Conservation (phyloP, 2,329 filamentous ascomycete genomes). For the Diatrype stigma region DNA sequence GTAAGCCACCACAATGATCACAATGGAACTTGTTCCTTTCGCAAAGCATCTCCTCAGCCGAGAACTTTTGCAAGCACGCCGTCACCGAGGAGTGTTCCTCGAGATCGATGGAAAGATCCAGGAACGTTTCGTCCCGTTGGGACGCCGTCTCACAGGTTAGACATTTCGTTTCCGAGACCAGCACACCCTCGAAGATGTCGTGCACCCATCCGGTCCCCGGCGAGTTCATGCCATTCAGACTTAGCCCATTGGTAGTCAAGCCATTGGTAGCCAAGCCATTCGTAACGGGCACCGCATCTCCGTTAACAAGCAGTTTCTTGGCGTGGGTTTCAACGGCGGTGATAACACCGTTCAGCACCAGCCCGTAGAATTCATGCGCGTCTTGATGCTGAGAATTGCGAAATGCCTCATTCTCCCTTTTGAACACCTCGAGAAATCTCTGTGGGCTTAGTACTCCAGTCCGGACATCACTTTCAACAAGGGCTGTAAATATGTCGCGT, state of each 20-base stretch:
- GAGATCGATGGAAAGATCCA: constrained; percentile 93
- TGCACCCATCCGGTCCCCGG: constrained; percentile 85
- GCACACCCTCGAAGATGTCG: constrained; percentile 89
- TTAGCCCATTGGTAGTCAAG: constrained; percentile 33
- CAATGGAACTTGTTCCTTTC: constrained; percentile 99
- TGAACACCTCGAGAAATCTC: constrained; percentile 89
- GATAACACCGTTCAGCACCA: constrained; percentile 94
- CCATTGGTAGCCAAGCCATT: constrained; percentile 49
- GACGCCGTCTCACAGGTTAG: constrained; percentile 94
- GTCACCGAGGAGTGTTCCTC: constrained; percentile 96
- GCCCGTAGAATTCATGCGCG: constrained; percentile 92
- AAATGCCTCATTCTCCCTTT: constrained; percentile 95
- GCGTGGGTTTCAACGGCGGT: constrained; percentile 89
- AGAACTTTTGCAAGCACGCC: constrained; percentile 91
- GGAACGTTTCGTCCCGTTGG: constrained; percentile 89
- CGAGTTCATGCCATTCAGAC: constrained; percentile 43
- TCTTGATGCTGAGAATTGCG: constrained; percentile 97
- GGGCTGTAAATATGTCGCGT: constrained; percentile 91
- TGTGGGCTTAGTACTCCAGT: constrained; percentile 90
- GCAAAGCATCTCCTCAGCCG: constrained; percentile 96
- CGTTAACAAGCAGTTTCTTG: constrained; percentile 53
- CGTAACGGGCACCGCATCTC: constrained; percentile 37
- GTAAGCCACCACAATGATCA: constrained; percentile 91
- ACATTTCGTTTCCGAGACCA: constrained; percentile 95
- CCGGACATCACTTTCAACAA: constrained; percentile 75